phyloP scores from a whole-genome alignment of 345 rosid species.

The Diplotaxis tenuifolia region DNA sequence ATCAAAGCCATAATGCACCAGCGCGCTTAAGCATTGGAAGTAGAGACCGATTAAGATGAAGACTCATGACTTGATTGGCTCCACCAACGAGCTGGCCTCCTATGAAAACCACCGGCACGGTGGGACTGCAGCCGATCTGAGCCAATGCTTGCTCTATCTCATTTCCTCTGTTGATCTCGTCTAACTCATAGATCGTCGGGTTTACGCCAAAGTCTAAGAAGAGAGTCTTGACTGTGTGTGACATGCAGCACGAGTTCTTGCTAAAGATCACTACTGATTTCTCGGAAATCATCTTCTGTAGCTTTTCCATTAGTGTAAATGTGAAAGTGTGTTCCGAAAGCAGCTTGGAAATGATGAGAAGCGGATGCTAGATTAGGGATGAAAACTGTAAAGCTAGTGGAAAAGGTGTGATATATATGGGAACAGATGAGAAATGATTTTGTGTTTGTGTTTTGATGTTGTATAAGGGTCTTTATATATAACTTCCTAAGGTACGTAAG shows the following conservation, averaged over 20 bases:
- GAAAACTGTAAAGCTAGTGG: not conserved
- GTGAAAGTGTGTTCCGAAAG: not conserved
- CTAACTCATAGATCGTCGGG: conserved; percentile 64
- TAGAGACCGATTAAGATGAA: conserved; percentile 71
- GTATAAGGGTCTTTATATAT: conserved; percentile 14
- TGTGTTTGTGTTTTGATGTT: conserved; percentile 7
- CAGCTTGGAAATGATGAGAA: not conserved
- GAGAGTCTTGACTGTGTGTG: conserved; percentile 64
- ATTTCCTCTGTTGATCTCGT: conserved; percentile 55
- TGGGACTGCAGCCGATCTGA: conserved; percentile 61
- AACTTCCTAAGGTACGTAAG: conserved; percentile 2
- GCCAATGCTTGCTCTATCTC: conserved; percentile 75
- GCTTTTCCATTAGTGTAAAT: conserved; percentile 49
- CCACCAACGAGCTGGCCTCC: conserved; percentile 90
- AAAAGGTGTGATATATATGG: not conserved
- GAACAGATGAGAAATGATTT: conserved; percentile 3
- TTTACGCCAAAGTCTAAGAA: conserved; percentile 68
- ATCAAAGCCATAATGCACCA: conserved; percentile 44
- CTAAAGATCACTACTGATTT: conserved; percentile 83
- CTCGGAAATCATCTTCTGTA: conserved; percentile 55
- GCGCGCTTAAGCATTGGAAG: conserved; percentile 61
- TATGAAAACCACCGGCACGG: conserved; percentile 71
- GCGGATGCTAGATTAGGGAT: too few relatives aligned
- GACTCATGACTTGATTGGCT: conserved; percentile 72
- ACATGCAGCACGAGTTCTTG: conserved; percentile 66